phyloP scores from a whole-genome alignment of 805 yeast species.

The Lachancea fermentati region DNA sequence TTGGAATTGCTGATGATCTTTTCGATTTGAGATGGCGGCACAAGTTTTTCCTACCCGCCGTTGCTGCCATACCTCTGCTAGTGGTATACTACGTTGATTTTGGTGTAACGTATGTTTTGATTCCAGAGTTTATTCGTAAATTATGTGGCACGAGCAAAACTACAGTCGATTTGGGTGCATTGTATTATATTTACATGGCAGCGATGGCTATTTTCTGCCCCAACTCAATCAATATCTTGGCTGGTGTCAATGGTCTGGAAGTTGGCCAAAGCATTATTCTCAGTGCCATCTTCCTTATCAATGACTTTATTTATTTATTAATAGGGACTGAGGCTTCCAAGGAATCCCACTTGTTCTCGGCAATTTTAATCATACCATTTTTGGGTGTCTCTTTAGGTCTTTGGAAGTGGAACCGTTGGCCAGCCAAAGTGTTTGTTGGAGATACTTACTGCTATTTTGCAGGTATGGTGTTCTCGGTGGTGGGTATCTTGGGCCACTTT shows the following conservation, averaged over 20 bases:
- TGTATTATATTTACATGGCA: conserved; percentile 87
- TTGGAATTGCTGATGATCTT: conserved; percentile 90
- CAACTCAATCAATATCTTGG: conserved; percentile 89
- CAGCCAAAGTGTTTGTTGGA: conserved; percentile 92
- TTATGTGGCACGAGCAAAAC: conserved; percentile 33
- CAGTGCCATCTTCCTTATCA: conserved; percentile 61
- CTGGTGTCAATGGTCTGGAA: conserved; percentile 95
- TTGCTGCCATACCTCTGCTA: conserved; percentile 86
- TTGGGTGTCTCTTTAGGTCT: conserved; percentile 77
- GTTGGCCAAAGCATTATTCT: conserved; percentile 89
- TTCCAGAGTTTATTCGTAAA: conserved; percentile 62
- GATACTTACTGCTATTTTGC: conserved; percentile 97
- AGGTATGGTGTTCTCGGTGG: conserved; percentile 98
- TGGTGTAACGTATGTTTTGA: conserved; percentile 80
- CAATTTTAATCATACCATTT: conserved; percentile 76
- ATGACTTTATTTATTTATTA: conserved; percentile 68
- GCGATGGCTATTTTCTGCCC: conserved; percentile 91
- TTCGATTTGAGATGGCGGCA: conserved; percentile 97
- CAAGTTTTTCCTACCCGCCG: conserved; percentile 90
- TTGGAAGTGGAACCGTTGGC: conserved; percentile 79
- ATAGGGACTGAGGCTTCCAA: conserved; percentile 51
- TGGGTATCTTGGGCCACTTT: conserved; percentile 93
- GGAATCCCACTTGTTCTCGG: conserved; percentile 78
- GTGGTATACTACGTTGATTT: conserved; percentile 91
- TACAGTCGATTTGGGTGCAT: conserved; percentile 62